Conservation (phyloP, 192 early-diverging fungal species). For the Cladochytrium replicatum region DNA sequence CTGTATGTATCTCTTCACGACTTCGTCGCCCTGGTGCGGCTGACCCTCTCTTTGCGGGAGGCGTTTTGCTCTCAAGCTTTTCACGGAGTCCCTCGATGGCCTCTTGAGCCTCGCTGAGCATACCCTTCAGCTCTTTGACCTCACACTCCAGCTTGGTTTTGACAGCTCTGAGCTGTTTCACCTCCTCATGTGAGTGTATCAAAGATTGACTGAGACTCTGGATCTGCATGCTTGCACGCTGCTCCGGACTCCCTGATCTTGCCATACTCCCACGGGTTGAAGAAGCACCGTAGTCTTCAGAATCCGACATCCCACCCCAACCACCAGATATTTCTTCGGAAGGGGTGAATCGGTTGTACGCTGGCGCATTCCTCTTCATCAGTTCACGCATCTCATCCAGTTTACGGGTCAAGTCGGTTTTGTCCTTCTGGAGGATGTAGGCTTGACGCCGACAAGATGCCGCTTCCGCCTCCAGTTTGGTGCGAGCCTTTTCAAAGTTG, state of each 20-base stretch:
- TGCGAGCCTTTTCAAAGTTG: neutral
- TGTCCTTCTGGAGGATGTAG: constrained; percentile 12
- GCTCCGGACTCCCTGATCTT: no score
- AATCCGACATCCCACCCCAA: no score
- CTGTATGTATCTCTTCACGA: no score
- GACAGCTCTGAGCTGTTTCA: constrained; percentile 5
- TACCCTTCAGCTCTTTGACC: constrained; percentile 3
- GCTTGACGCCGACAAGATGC: constrained; percentile 11
- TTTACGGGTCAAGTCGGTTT: constrained; percentile 7
- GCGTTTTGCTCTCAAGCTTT: neutral
- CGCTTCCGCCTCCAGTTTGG: constrained; percentile 14
- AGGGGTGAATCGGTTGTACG: no score
- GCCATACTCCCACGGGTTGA: no score
- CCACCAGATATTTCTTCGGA: no score
- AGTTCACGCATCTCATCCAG: constrained; percentile 15
- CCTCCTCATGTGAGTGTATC: constrained; percentile 9
- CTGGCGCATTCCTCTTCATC: no score
- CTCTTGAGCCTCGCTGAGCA: constrained; percentile 27
- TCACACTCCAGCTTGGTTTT: neutral
- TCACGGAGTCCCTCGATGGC: constrained; percentile 13
- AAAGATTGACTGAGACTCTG: constrained; percentile 15
- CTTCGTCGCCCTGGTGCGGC: no score
- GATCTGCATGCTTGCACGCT: no score
- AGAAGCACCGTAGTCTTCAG: no score
- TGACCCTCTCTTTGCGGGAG: no score